Percentiles rank a stretch among this genome's conserved stretches.
These are phyloP conservation scores for Lasiosphaeriaceae sp. DNA, from an alignment of 495 filamentous ascomycete genomes.

Conservation along the genomic window DNA sequence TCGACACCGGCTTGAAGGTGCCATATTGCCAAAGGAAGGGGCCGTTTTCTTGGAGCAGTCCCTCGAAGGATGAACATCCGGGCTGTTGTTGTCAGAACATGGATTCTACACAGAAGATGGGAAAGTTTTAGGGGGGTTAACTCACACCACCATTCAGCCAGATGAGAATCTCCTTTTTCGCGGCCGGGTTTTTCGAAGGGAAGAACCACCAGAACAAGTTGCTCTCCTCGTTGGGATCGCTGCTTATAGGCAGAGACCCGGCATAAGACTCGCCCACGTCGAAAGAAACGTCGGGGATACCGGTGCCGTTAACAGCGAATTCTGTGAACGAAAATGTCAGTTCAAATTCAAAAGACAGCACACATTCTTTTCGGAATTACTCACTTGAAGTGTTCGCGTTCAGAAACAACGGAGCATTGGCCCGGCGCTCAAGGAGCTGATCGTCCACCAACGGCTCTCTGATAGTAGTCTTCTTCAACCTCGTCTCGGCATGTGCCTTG, in stretches of 20 bases:
- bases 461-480: constrained; percentile 4
- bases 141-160: constrained; percentile 66
- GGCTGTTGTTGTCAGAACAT: constrained; percentile 28
- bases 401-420: constrained; percentile 16
- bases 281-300: constrained; percentile 68
- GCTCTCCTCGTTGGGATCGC: constrained; percentile 45
- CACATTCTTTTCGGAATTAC: neutral
- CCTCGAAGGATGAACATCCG: constrained; percentile 66
- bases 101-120: neutral
- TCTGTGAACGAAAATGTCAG: constrained; percentile 29
- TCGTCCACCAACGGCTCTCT: neutral
- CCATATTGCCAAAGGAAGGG: constrained; percentile 73
- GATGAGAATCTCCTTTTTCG: constrained; percentile 66
- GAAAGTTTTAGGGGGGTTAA: neutral
- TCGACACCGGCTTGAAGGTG: constrained; percentile 57
- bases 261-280: constrained; percentile 76
- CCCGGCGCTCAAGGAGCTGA: neutral
- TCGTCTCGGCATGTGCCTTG: constrained; percentile 20
- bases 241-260: constrained; percentile 62
- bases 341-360: neutral
- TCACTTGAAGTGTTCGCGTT: constrained; percentile 33
- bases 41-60: constrained; percentile 71
- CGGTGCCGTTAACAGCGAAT: constrained; percentile 63
- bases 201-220: constrained; percentile 79
- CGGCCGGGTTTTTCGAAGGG: constrained; percentile 52